Evolutionary conservation across 805 yeast genomes (phyloP).

Genomic region (Suhomyces faveliae): DNA sequence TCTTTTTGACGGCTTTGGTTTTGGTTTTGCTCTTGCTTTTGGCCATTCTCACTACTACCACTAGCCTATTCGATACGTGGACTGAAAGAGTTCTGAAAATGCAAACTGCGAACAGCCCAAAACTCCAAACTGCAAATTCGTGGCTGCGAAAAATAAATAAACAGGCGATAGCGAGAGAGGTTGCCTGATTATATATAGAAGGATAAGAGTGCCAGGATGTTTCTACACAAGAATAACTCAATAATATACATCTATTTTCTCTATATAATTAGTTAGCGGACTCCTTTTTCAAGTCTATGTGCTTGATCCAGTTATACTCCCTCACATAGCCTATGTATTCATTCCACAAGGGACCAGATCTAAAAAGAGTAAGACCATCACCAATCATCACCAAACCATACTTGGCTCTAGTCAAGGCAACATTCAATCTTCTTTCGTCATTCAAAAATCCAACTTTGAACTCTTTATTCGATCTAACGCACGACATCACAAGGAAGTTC

Average conservation of each 20-base stretch:
- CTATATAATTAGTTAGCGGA: background rate
- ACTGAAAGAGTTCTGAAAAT: background rate
- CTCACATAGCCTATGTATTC: slow-evolving; percentile 45
- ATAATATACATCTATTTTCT: too few relatives aligned
- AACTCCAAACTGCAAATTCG: background rate
- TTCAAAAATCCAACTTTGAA: slow-evolving; percentile 26
- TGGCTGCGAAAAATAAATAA: slow-evolving; percentile 1
- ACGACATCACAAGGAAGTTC: slow-evolving; percentile 29
- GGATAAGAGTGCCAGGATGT: too few relatives aligned
- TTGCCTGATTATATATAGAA: too few relatives aligned
- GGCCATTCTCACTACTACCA: slow-evolving; percentile 3
- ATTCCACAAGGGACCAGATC: slow-evolving; percentile 51
- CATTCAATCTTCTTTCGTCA: slow-evolving; percentile 30
- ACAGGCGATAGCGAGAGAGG: too few relatives aligned
- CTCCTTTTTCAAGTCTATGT: slow-evolving; percentile 9
- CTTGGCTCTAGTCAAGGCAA: slow-evolving; percentile 30
- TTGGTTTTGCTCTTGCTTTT: slow-evolving; percentile 12
- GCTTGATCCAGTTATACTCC: slow-evolving; percentile 28
- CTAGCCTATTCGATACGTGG: background rate
- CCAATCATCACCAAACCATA: slow-evolving; percentile 32
- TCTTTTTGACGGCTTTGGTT: background rate
- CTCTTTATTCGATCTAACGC: slow-evolving; percentile 25
- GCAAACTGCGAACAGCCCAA: background rate
- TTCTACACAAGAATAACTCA: too few relatives aligned
- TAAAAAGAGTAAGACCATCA: slow-evolving; percentile 40